Evolutionary conservation across 208 protist species (phyloP).

Genomic region (Wallacemonas sp.): DNA sequence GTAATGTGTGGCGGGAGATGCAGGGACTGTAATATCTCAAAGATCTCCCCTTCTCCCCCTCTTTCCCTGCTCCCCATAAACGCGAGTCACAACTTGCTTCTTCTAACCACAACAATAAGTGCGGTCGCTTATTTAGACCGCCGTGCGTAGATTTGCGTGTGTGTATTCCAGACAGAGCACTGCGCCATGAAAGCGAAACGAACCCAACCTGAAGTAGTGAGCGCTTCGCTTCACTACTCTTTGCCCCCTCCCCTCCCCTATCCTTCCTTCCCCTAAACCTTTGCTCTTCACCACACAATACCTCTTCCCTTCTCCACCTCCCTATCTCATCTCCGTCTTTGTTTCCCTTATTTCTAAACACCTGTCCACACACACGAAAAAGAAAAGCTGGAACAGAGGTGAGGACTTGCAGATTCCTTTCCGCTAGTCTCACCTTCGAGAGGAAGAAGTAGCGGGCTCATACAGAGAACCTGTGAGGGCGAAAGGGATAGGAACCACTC

Average conservation of each 20-base stretch:
- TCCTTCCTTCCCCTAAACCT: too few species aligned
- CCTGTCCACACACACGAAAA: too few species aligned
- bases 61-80: background rate
- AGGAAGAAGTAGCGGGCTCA: background rate
- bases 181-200: too few species aligned
- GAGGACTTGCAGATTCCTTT: background rate
- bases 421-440: conserved; percentile 1
- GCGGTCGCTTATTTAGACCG: too few species aligned
- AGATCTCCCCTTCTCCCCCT: conserved; percentile 14
- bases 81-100: background rate
- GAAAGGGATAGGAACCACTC: background rate
- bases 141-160: too few species aligned
- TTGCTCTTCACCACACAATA: too few species aligned
- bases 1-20: conserved; percentile 77
- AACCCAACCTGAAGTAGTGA: too few species aligned
- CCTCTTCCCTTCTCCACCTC: conserved; percentile 11
- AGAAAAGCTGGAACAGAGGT: conserved; percentile 12
- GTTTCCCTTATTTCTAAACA: too few species aligned
- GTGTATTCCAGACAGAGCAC: too few species aligned
- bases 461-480: background rate
- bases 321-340: conserved; percentile 9
- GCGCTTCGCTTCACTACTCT: too few species aligned
- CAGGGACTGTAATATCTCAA: conserved; percentile 58
- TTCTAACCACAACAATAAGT: too few species aligned
- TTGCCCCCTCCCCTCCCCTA: too few species aligned